Evolutionary conservation across 176 grass and related monocot species (phyloP).

Genomic region (Phoenix roebelenii): DNA sequence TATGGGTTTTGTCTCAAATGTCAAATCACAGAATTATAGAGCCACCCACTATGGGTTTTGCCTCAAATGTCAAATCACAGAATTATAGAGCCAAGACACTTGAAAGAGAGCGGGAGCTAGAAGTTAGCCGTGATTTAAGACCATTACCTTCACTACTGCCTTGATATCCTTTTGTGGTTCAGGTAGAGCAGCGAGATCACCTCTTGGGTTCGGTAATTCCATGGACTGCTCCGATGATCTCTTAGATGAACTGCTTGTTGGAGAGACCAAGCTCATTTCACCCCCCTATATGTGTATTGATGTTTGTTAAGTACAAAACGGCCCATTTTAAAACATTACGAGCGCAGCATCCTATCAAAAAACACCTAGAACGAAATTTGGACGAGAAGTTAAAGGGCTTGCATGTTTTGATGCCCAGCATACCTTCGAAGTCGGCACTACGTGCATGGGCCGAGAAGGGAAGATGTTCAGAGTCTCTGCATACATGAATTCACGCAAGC

Average conservation of each 20-base stretch:
- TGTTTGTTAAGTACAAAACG: no score
- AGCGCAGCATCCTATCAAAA: no score
- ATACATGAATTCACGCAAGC: conserved; percentile 12
- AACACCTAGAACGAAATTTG: no score
- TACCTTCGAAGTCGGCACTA: conserved; percentile 47
- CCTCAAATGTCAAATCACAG: no score
- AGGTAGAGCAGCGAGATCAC: conserved; percentile 12
- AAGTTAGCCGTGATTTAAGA: not conserved
- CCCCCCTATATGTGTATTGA: conserved; percentile 31
- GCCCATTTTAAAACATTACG: no score
- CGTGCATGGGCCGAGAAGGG: conserved; percentile 75
- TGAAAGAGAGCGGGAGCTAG: not conserved
- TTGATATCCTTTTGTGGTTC: conserved; percentile 43
- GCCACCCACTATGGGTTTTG: no score
- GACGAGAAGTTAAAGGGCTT: no score
- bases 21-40: no score
- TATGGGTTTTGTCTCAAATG: no score
- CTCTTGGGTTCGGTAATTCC: conserved; percentile 53
- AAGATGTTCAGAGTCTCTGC: conserved; percentile 94
- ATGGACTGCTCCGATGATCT: conserved; percentile 31
- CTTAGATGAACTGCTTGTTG: conserved; percentile 59
- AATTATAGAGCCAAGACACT: no score
- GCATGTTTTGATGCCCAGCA: not conserved
- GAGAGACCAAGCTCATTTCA: conserved; percentile 54
- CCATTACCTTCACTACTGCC: conserved; percentile 45